A percentile compares a stretch with the other conserved stretches of the same genome.
phyloP scores from a whole-genome alignment of 768 basidiomycete species.

The Tulasnella calospora region DNA sequence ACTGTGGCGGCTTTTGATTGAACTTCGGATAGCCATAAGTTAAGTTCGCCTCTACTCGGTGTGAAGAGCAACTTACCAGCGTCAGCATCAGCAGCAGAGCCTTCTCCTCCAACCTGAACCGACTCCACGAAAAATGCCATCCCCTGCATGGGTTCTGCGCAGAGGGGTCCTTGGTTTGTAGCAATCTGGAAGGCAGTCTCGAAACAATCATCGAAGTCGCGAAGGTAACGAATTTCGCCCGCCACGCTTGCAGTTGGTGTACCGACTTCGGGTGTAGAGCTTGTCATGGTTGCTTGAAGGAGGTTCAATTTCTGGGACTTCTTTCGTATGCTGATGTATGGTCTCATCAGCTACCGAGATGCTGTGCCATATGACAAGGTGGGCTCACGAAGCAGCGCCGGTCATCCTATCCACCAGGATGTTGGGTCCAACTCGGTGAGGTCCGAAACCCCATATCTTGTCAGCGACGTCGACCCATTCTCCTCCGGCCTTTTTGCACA shows the following conservation, averaged over 20 bases:
- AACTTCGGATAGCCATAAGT: conserved; percentile 42
- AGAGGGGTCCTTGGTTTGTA: conserved; percentile 88
- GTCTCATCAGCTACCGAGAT: not conserved
- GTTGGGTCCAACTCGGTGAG: conserved; percentile 79
- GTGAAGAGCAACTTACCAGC: conserved; percentile 48
- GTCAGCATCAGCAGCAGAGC: conserved; percentile 51
- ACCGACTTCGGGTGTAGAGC: not conserved
- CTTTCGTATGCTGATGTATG: conserved; percentile 28
- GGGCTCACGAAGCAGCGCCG: conserved; percentile 35
- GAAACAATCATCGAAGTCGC: conserved; percentile 75
- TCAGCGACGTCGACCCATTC: conserved; percentile 77
- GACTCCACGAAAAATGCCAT: conserved; percentile 85
- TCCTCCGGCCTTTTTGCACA: conserved; percentile 59
- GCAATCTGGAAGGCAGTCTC: conserved; percentile 96
- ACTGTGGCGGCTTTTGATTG: conserved; percentile 79
- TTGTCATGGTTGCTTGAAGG: not conserved
- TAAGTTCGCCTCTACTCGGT: not conserved
- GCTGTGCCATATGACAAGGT: not conserved
- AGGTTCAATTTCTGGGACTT: conserved; percentile 22
- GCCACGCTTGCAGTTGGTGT: conserved; percentile 17
- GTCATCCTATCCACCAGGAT: conserved; percentile 65
- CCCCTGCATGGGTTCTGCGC: conserved; percentile 91
- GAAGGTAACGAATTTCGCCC: conserved; percentile 13
- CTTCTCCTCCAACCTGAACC: conserved; percentile 56
- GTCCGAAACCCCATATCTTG: conserved; percentile 87